Base-by-base conservation (phyloP, 164 flowering plant species). In the Vitis amurensis region DNA sequence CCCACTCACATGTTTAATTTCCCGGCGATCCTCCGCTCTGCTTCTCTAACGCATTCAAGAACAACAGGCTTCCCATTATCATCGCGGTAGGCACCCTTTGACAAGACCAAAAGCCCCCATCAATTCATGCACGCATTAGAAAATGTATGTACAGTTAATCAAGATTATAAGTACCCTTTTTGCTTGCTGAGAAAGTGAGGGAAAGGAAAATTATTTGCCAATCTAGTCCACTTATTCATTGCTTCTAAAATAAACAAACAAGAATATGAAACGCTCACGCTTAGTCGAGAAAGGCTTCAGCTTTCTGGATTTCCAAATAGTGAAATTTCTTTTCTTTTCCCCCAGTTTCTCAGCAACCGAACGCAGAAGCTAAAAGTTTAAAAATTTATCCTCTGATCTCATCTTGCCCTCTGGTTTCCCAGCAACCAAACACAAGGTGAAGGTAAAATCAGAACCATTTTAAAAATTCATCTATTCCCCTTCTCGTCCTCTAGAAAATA, bases 31-130 rank as follows among this genome's bases (percentile, higher is more conserved):
- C 92, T 88, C 64, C 88, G 73, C 80, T 91, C 98, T 0, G 99
- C 96, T 82, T 93, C 94, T 60, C 98, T 82, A 19, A 95, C 98
- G 67, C 99, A 95, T 68, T 91, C 93, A 49, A 93, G 88, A 50
- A 95, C 99, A 17, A 91, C 97, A 1, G 99, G 99, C 71, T 93
- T 95, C 59, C 98, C 98, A 60, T 89, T 86, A 74, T 95, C 99
- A 73, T 95, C 99, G 8, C 99, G 87, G 68, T 95, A 93, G 48
- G 99, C 99, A 67, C 99, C 99, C 98, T 92, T 68, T 16, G 51
- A 50, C 30, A 10, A 50, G 15, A 58, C 63, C 30, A 51, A 65
- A 59, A 68, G 19, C 12, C 4, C 15, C 9, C 37, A 59, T 9
- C 27, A 11, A 10, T 59, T 59, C 12, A 5, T 3, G 14, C 27